Conservation (phyloP, 352 stramenopile genomes). For the Phytophthora crassamura region DNA sequence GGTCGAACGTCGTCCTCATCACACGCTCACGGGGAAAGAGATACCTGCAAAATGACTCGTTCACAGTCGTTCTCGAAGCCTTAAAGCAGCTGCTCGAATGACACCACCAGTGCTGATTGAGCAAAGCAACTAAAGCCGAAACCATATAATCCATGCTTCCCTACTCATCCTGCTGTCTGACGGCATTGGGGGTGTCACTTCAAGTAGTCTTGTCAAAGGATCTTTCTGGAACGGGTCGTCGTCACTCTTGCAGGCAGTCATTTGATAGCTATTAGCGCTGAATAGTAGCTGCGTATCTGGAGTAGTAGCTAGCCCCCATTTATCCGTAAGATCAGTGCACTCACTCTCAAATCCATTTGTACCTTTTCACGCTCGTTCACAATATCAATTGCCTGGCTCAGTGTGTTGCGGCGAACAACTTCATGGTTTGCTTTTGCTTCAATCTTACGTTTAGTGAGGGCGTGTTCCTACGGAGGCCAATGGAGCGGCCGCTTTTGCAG, state of each 20-base stretch:
- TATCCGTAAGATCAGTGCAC: not conserved
- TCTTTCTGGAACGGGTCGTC: not conserved
- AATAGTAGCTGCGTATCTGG: not conserved
- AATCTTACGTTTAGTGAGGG: not conserved
- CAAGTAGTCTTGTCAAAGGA: not conserved
- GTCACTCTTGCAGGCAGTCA: not conserved
- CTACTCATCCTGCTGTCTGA: not conserved
- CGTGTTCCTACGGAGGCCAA: not conserved
- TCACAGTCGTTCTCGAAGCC: too few relatives aligned
- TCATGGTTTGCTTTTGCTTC: not conserved
- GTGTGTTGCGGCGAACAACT: not conserved
- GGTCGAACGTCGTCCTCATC: too few relatives aligned
- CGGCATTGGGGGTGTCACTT: not conserved
- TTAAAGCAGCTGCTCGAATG: slow-evolving; percentile 8
- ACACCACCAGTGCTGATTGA: slow-evolving; percentile 3
- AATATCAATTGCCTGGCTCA: not conserved
- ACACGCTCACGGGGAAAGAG: too few relatives aligned
- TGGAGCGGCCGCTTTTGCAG: not conserved
- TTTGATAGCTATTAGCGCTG: not conserved
- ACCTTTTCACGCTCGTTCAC: not conserved
- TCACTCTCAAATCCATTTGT: not conserved
- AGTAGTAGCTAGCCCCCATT: not conserved
- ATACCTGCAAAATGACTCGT: too few relatives aligned
- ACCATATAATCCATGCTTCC: slow-evolving; percentile 3
- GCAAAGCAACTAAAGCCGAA: not conserved